These are phyloP conservation scores for Andrographis paniculata DNA, from an alignment of 305 asterid genomes.

Conservation along the genomic window DNA sequence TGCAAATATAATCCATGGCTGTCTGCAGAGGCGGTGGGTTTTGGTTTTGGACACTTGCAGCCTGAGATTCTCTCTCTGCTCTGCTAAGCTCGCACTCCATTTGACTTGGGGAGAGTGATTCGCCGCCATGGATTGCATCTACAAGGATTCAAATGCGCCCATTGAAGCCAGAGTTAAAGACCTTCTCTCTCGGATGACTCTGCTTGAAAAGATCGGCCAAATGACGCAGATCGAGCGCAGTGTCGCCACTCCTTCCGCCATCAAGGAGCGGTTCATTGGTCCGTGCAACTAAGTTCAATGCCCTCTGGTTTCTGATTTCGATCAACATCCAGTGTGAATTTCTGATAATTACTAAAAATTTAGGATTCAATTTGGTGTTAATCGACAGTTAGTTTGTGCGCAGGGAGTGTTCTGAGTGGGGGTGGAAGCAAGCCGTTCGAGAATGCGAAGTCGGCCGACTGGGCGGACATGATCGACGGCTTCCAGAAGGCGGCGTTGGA, in stretches of 20 bases:
- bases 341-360: too few species aligned
- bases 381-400: background rate
- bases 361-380: background rate
- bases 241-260: slow-evolving; percentile 59
- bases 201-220: slow-evolving; percentile 74
- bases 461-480: slow-evolving; percentile 84
- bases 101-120: background rate
- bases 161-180: slow-evolving; percentile 68
- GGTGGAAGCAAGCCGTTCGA: slow-evolving; percentile 89
- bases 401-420: slow-evolving; percentile 86
- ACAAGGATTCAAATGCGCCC: slow-evolving; percentile 56
- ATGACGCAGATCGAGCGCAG: slow-evolving; percentile 90
- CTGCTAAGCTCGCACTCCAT: background rate
- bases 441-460: slow-evolving; percentile 66
- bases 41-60: background rate
- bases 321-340: background rate
- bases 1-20: too few species aligned
- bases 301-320: too few species aligned
- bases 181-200: slow-evolving; percentile 76
- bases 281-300: background rate
- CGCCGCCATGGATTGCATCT: slow-evolving; percentile 50
- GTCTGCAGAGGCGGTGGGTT: too few species aligned
- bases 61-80: background rate
- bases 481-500: slow-evolving; percentile 66
- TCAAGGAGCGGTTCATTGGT: slow-evolving; percentile 57